phyloP scores from a whole-genome alignment of 768 basidiomycete species.

The Fistulinella prunicolor region DNA sequence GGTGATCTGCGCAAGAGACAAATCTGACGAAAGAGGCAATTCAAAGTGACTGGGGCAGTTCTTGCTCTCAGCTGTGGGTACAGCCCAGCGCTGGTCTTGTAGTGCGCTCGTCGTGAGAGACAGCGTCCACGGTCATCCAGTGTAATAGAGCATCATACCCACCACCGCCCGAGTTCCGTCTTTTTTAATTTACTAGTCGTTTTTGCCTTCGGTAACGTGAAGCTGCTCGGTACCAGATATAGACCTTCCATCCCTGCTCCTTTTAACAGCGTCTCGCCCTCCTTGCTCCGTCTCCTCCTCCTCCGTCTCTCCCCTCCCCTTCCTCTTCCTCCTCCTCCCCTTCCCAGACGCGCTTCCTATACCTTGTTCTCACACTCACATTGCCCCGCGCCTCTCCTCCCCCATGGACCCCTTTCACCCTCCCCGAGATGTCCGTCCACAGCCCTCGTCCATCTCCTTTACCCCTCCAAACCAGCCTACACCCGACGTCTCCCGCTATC shows the following conservation, averaged over 20 bases:
- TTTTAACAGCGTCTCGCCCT: constrained; percentile 25
- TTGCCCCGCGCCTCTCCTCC: not conserved
- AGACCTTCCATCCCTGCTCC: constrained; percentile 23
- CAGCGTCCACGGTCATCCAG: constrained; percentile 1
- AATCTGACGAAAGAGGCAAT: constrained; percentile 16
- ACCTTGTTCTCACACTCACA: not conserved
- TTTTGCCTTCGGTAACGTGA: constrained; percentile 26
- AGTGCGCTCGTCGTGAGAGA: constrained; percentile 12
- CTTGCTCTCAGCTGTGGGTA: not conserved
- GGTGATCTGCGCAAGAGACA: constrained; percentile 28
- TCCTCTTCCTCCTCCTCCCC: not conserved
- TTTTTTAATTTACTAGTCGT: constrained; percentile 16
- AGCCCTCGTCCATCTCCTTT: constrained; percentile 23
- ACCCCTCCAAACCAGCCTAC: constrained; percentile 18
- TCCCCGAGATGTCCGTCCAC: constrained; percentile 16
- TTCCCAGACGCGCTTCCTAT: constrained; percentile 3
- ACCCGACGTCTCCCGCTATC: constrained; percentile 21
- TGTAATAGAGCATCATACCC: not conserved
- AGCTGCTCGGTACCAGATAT: constrained; percentile 25
- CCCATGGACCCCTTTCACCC: constrained; percentile 39
- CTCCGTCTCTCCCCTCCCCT: not conserved
- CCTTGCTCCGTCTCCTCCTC: not conserved
- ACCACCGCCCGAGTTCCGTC: not conserved
- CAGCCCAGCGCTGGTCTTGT: not conserved
- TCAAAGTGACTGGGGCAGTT: not conserved